Conservation (phyloP, 495 filamentous ascomycete species). For the Podospora anserina region DNA sequence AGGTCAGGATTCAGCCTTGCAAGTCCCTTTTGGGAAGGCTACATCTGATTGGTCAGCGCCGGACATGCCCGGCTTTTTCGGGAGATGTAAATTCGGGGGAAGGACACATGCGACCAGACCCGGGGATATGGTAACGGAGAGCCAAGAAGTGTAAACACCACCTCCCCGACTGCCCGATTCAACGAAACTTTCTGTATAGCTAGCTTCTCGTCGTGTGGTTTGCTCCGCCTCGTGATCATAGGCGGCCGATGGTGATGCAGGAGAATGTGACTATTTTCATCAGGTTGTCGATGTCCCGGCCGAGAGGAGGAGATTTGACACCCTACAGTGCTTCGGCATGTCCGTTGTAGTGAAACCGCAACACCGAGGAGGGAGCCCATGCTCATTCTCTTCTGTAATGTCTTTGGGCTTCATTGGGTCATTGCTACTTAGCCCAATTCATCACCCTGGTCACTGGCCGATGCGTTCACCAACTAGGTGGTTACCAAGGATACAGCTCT, state of each 20-base stretch:
- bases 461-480: neutral
- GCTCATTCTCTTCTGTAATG: too few relatives aligned
- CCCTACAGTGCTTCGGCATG: neutral
- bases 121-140: slow-evolving; percentile 5
- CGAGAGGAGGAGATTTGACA: neutral
- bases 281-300: neutral
- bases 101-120: neutral
- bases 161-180: neutral
- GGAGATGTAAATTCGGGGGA: neutral
- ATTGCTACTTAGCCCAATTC: too few relatives aligned
- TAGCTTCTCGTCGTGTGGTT: neutral
- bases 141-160: neutral
- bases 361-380: too few relatives aligned
- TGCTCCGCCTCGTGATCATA: neutral
- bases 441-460: neutral
- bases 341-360: neutral
- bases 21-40: neutral
- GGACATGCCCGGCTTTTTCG: neutral
- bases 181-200: neutral
- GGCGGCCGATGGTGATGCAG: neutral
- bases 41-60: neutral
- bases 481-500: neutral
- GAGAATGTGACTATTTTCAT: neutral
- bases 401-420: too few relatives aligned
- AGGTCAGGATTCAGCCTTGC: slow-evolving; percentile 6